These are phyloP conservation scores for Colletotrichum phormii DNA, from an alignment of 2,329 filamentous ascomycete genomes.

Conservation along the genomic window DNA sequence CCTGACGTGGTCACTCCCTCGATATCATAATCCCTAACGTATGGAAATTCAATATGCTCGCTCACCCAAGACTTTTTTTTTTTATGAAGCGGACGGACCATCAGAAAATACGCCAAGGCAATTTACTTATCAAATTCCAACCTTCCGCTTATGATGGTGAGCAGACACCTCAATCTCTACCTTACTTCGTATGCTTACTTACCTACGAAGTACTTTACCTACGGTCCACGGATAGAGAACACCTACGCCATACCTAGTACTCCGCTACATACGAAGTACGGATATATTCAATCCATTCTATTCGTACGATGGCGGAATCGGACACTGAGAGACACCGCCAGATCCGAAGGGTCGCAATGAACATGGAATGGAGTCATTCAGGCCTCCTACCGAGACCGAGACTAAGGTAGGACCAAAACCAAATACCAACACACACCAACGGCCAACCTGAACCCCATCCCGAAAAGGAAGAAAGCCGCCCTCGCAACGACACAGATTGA, in stretches of 20 bases:
- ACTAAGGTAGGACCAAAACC: constrained; percentile 17
- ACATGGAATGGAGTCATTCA: not conserved
- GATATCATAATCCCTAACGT: not conserved
- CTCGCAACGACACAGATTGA: constrained; percentile 18
- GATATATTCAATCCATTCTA: not conserved
- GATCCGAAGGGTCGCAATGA: constrained; percentile 7
- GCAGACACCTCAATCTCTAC: not conserved
- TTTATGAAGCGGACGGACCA: constrained; percentile 7
- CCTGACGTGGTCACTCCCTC: constrained; percentile 6
- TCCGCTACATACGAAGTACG: too few relatives aligned
- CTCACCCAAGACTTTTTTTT: not conserved
- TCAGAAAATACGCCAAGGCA: not conserved
- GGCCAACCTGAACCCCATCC: not conserved
- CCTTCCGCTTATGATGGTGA: constrained; percentile 3
- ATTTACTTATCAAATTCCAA: constrained; percentile 1
- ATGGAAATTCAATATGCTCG: constrained; percentile 3
- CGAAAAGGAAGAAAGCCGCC: constrained; percentile 4
- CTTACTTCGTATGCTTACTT: not conserved
- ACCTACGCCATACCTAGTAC: too few relatives aligned
- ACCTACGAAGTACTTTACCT: too few relatives aligned
- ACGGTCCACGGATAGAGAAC: too few relatives aligned
- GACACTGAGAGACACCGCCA: not conserved
- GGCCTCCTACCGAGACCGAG: not conserved
- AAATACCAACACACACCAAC: not conserved
- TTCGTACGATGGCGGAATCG: not conserved